A percentile compares a stretch with the other conserved stretches of the same genome.
Evolutionary conservation across 1,284 basidiomycete genomes (phyloP).

Genomic region (Tilletia caries): DNA sequence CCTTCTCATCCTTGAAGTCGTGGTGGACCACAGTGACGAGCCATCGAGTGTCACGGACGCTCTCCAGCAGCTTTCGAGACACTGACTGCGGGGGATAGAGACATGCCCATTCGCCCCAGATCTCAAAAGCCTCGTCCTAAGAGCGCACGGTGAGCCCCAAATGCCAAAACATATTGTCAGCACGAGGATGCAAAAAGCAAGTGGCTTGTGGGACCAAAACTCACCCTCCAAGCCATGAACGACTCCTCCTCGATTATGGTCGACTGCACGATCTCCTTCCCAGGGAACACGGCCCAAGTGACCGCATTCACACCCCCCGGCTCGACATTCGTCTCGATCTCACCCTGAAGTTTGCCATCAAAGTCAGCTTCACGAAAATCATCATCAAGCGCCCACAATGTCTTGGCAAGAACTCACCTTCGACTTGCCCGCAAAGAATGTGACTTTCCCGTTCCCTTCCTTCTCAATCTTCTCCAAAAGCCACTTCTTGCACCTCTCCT

Average conservation of each 20-base stretch:
- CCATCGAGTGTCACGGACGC: constrained; percentile 74
- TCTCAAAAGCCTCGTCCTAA: constrained; percentile 92
- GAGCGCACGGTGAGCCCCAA: constrained; percentile 4
- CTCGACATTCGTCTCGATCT: constrained; percentile 52
- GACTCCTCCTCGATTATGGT: constrained; percentile 57
- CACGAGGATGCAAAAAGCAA: no score
- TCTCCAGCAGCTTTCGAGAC: constrained; percentile 70
- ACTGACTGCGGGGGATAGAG: constrained; percentile 74
- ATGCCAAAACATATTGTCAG: constrained; percentile 18
- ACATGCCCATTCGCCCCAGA: constrained; percentile 91
- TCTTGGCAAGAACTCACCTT: no score
- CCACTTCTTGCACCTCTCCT: constrained; percentile 63
- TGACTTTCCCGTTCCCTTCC: constrained; percentile 66
- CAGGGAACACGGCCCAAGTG: constrained; percentile 57
- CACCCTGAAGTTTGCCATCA: constrained; percentile 30
- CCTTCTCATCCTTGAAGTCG: constrained; percentile 78
- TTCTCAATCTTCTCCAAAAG: constrained; percentile 65
- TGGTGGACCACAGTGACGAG: constrained; percentile 91
- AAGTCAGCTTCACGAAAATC: neutral
- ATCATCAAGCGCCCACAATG: no score
- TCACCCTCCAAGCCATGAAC: constrained; percentile 62
- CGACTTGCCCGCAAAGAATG: constrained; percentile 79
- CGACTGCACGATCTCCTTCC: constrained; percentile 57
- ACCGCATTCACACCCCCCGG: constrained; percentile 56
- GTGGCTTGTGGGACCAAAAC: constrained; percentile 29